These are phyloP conservation scores for Metschnikowia vanudenii DNA, from an alignment of 805 yeast genomes.

Conservation along the genomic window DNA sequence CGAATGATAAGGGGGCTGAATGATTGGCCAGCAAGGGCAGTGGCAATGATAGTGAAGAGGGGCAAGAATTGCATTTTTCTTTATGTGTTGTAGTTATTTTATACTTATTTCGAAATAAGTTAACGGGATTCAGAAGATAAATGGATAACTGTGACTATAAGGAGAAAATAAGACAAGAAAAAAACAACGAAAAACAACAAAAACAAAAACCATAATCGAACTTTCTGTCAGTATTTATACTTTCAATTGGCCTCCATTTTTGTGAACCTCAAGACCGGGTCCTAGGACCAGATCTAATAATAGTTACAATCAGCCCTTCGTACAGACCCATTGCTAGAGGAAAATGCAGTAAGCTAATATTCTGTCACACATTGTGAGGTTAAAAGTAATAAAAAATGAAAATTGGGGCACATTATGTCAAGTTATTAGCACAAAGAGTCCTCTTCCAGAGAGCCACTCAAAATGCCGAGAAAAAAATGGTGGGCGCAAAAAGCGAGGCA, in stretches of 20 bases:
- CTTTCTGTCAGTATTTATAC: not conserved
- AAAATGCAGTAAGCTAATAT: not conserved
- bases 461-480: no score
- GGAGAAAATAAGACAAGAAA: no score
- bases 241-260: not conserved
- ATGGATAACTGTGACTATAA: not conserved
- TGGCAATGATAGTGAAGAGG: constrained; percentile 22
- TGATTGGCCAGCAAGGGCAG: constrained; percentile 26
- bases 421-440: no score
- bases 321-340: not conserved
- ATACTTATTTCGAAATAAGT: not conserved
- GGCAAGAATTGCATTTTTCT: constrained; percentile 18
- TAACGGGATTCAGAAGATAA: not conserved
- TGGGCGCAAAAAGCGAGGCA: no score
- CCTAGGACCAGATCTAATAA: not conserved
- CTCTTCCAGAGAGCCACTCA: no score
- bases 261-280: not conserved
- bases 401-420: no score
- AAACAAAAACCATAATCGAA: not conserved
- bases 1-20: constrained; percentile 23
- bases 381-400: no score
- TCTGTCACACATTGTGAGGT: not conserved
- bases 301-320: not conserved
- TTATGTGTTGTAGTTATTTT: no score
- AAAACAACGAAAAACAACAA: no score